Evolutionary conservation across 345 rosid species (phyloP).

Genomic region (Ceriops tagal): DNA sequence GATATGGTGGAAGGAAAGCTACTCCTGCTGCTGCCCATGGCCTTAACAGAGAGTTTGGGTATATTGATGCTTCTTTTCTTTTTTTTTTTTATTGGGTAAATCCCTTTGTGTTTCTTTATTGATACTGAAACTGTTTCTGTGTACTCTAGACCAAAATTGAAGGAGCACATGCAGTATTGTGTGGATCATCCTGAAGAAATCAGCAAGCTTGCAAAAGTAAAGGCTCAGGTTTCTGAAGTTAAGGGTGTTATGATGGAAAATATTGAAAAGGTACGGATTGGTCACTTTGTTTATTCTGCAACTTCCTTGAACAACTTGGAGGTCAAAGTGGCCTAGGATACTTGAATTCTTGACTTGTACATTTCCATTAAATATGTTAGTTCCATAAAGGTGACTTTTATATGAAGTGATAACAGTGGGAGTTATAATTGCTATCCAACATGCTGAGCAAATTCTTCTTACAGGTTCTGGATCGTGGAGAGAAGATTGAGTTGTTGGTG

Average conservation of each 20-base stretch:
- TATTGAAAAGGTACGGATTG: conserved; percentile 73
- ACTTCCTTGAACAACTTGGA: neutral
- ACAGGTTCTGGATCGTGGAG: conserved; percentile 98
- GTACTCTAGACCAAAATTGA: conserved; percentile 66
- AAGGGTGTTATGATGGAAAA: conserved; percentile 99
- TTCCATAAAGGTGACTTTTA: neutral
- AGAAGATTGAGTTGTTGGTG: conserved; percentile 95
- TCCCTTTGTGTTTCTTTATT: neutral
- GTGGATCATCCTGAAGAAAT: conserved; percentile 95
- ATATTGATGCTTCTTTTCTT: neutral
- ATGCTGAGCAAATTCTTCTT: neutral
- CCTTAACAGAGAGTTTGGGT: conserved; percentile 85
- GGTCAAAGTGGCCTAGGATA: neutral
- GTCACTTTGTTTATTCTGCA: neutral
- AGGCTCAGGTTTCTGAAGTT: conserved; percentile 97
- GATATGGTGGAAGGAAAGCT: conserved; percentile 91
- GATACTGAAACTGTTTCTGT: neutral
- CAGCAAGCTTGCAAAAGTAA: conserved; percentile 95
- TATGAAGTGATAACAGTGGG: too few relatives aligned
- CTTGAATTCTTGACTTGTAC: neutral
- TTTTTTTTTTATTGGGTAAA: neutral
- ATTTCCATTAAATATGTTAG: neutral
- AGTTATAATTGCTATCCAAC: neutral
- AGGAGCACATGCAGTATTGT: conserved; percentile 94
- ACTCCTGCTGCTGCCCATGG: conserved; percentile 67